A percentile compares a stretch with the other conserved stretches of the same genome.
These are phyloP conservation scores for Colletotrichum tropicicola DNA, from an alignment of 2,329 filamentous ascomycete species.

Conservation along the genomic window DNA sequence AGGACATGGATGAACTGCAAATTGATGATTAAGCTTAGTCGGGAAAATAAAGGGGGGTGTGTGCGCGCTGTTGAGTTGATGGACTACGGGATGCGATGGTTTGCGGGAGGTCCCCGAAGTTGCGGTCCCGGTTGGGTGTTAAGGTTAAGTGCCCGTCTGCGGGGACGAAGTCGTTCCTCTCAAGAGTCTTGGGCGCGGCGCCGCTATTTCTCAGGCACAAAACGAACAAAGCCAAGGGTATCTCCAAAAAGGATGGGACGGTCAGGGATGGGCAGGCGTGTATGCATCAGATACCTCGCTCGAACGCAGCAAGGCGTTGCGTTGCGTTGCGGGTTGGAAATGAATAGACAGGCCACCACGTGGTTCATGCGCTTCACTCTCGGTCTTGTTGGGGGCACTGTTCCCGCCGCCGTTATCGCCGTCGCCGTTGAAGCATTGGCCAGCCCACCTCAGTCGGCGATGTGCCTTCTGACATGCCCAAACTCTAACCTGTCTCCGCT, in stretches of 20 bases:
- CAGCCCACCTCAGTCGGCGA: background rate
- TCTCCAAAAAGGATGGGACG: constrained; percentile 17
- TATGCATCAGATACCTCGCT: constrained; percentile 28
- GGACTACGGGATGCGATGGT: background rate
- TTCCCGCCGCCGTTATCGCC: background rate
- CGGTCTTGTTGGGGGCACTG: background rate
- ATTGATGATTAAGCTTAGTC: constrained; percentile 62
- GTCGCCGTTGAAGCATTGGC: background rate
- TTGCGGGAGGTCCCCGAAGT: background rate
- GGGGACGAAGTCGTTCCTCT: background rate
- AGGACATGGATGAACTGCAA: constrained; percentile 91
- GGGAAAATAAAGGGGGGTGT: background rate
- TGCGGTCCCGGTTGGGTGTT: constrained; percentile 4
- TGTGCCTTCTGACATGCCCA: background rate
- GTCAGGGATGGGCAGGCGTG: constrained; percentile 26
- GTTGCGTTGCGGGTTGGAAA: background rate
- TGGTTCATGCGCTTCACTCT: constrained; percentile 3
- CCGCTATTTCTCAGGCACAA: constrained; percentile 4
- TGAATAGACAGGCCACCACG: background rate
- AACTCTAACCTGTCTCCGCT: background rate
- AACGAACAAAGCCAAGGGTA: background rate
- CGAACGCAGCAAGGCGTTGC: constrained; percentile 11
- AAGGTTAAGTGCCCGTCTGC: constrained; percentile 22
- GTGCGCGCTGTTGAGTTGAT: background rate
- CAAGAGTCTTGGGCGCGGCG: background rate